phyloP scores from a whole-genome alignment of 805 yeast species.

The Vanderwaltozyma polyspora region DNA sequence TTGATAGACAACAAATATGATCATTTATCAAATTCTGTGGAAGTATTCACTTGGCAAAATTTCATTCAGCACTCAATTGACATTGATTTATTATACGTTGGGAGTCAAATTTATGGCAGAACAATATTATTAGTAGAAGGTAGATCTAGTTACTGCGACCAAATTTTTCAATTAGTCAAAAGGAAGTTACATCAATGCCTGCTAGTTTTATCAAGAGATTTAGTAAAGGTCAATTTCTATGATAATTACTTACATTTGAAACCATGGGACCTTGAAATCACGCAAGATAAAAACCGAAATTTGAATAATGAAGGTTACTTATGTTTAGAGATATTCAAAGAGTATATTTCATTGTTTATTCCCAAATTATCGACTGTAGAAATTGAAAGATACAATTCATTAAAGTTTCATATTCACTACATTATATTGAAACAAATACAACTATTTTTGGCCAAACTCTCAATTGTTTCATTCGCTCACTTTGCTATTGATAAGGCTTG shows the following conservation, averaged over 20 bases:
- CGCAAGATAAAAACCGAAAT: too few relatives aligned
- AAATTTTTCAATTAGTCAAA: conserved; percentile 8
- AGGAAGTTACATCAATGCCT: conserved; percentile 14
- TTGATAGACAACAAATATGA: not conserved
- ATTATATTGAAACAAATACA: conserved; percentile 7
- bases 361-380: conserved; percentile 1
- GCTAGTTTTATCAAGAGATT: conserved; percentile 4
- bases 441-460: conserved; percentile 12
- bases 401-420: conserved; percentile 4
- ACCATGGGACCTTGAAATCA: not conserved
- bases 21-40: not conserved
- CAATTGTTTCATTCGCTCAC: conserved; percentile 8
- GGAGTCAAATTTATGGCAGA: not conserved
- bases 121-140: not conserved
- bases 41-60: not conserved
- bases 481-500: conserved; percentile 5
- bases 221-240: conserved; percentile 6
- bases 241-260: not conserved
- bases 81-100: not conserved
- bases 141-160: not conserved
- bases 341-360: conserved; percentile 1
- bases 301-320: not conserved
- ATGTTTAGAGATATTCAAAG: conserved; percentile 1
- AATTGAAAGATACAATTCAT: not conserved
- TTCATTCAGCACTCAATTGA: not conserved